Percentiles rank a stretch among this genome's conserved stretches.
phyloP scores from a whole-genome alignment of 2,329 filamentous ascomycete genomes.

The Hortaea werneckii region DNA sequence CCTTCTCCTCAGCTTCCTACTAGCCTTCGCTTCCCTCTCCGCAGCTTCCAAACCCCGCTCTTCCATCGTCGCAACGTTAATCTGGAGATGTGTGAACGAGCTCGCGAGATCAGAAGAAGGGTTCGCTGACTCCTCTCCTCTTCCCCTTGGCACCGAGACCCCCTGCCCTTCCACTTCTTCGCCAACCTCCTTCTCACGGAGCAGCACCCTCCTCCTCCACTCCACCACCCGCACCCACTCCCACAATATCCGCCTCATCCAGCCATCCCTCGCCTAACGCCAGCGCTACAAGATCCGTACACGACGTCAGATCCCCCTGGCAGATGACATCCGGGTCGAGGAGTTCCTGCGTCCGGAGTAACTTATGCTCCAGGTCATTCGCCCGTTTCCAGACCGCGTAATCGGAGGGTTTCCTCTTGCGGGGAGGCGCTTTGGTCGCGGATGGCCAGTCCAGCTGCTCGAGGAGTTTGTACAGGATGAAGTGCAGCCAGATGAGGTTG shows the following conservation, averaged over 20 bases:
- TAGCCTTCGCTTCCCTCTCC: constrained; percentile 1
- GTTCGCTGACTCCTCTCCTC: not conserved
- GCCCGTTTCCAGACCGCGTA: constrained; percentile 26
- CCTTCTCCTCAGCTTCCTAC: not conserved
- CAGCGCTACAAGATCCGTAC: constrained; percentile 22
- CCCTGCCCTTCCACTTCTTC: not conserved
- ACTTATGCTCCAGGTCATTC: constrained; percentile 26
- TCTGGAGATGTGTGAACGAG: not conserved
- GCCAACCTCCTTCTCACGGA: not conserved
- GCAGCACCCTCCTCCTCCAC: not conserved
- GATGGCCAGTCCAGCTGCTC: constrained; percentile 28
- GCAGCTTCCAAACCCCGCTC: constrained; percentile 4
- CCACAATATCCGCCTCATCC: constrained; percentile 25
- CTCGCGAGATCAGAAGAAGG: not conserved
- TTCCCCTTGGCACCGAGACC: not conserved
- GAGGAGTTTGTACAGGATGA: constrained; percentile 48
- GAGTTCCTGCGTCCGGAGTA: constrained; percentile 28
- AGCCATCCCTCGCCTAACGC: constrained; percentile 27
- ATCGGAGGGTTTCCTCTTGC: constrained; percentile 7
- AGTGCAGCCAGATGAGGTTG: constrained; percentile 55
- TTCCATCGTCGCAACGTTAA: constrained; percentile 6
- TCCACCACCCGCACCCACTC: constrained; percentile 10
- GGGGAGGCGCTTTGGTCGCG: constrained; percentile 9
- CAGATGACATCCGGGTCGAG: constrained; percentile 27
- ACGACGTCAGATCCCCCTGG: constrained; percentile 11